A percentile compares a stretch with the other conserved stretches of the same genome.
phyloP scores from a whole-genome alignment of 306 rosid species.

The Sophora flavescens region DNA sequence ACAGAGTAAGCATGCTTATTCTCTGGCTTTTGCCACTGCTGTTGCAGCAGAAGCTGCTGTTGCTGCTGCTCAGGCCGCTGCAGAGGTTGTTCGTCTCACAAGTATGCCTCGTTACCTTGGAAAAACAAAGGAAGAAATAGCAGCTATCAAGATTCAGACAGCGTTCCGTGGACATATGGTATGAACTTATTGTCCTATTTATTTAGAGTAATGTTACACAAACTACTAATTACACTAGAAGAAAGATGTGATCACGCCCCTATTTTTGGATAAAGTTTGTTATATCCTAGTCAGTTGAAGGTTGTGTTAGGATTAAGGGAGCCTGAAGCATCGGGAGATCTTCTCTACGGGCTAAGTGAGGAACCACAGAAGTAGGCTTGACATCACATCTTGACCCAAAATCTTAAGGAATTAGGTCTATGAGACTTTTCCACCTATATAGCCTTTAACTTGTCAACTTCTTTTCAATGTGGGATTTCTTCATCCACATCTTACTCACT shows the following conservation, averaged over 20 bases:
- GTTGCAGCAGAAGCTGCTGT: conserved; percentile 78
- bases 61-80: conserved; percentile 77
- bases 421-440: too few species aligned
- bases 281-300: too few species aligned
- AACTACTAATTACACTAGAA: neutral
- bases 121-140: conserved; percentile 60
- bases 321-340: too few species aligned
- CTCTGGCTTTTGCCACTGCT: conserved; percentile 79
- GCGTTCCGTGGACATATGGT: conserved; percentile 80
- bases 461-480: too few species aligned
- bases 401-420: too few species aligned
- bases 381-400: too few species aligned
- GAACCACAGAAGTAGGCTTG: too few species aligned
- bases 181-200: conserved; percentile 20
- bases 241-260: neutral
- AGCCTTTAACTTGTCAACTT: too few species aligned
- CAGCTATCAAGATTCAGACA: conserved; percentile 71
- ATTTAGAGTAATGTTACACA: neutral
- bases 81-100: conserved; percentile 78
- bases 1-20: conserved; percentile 73
- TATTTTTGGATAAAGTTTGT: too few species aligned
- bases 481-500: too few species aligned
- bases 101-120: conserved; percentile 49
- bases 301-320: too few species aligned
- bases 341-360: too few species aligned